Base-by-base conservation (phyloP, 306 rosid genomes). In the Hylodesmum podocarpum region DNA sequence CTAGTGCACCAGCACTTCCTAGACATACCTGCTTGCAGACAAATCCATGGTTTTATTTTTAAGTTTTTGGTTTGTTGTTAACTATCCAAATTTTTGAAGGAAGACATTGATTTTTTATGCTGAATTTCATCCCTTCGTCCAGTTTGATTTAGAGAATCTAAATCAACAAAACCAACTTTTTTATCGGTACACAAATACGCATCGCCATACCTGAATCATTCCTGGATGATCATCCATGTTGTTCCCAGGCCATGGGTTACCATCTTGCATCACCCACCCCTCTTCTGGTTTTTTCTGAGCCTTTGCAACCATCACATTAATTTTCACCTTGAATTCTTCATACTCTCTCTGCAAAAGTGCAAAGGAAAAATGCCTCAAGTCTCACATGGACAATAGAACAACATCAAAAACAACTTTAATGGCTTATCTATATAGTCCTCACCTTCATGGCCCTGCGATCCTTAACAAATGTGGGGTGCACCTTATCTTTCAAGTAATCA, bases 361-460 rank as follows among this genome's bases (percentile, higher is more conserved):
- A 47, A 78, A 53, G 59, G 57, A 57, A 73, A 73, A 68, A 24
- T 1, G 10, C 6, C 68, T 46, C 51, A 59, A 43, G 6, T 44
- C 62, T 49, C 49, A 62, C 54, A n/a, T 3, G 57, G 3, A 22
- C 8, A 12, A 39, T 18, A 40, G 28, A 73, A 8, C 22, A 53
- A 31, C 8, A 63, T 22, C 1, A 51, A 28, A 36, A 71, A 34
- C 10, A 74, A 22, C 18, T 46, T 53, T 40, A 15, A 28, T 65
- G 13, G 36, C 69, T 64, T 41, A 33, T 63, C 25, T 34, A 16
- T 58, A 16, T 15, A 43, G 40, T 27, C 25, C 87, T 28, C 76
- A 92, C 99, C 87, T 95, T 95, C 93, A 95, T 90, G 9, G 99
- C 92, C 75, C 99, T 89, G 73, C 99, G 89, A 72, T 95, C 97